Percentiles rank a stretch among this genome's conserved stretches.
Evolutionary conservation across 2,329 filamentous ascomycete species (phyloP).

Genomic region (Gliomastix tumulicola): DNA sequence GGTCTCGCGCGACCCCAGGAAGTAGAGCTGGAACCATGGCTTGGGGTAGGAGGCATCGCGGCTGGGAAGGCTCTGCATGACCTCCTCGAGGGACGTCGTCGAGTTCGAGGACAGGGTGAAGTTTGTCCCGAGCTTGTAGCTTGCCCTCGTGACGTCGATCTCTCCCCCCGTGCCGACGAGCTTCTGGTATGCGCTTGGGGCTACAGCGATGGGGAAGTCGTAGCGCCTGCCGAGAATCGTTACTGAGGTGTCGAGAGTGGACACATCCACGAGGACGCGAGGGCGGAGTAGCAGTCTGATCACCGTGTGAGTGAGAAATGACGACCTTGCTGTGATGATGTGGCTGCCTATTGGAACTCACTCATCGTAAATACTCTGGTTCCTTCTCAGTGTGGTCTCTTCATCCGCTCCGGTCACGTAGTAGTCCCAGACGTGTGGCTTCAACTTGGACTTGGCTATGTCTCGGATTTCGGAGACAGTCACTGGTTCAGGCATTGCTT

Average conservation of each 20-base stretch:
- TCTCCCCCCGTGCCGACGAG: constrained; percentile 17
- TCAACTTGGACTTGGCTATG: constrained; percentile 7
- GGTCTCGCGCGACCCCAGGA: constrained; percentile 2
- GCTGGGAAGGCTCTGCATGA: constrained; percentile 8
- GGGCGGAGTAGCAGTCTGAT: constrained; percentile 15
- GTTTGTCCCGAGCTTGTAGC: constrained; percentile 11
- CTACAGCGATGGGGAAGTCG: constrained; percentile 18
- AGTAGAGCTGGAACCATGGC: constrained; percentile 12
- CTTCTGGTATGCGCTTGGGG: constrained; percentile 18
- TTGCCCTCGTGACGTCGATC: constrained; percentile 16
- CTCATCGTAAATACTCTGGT: constrained; percentile 8
- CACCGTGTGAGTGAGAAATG: too few relatives aligned
- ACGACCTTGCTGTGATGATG: too few relatives aligned
- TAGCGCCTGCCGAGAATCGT: constrained; percentile 33
- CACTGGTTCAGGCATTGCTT: too few relatives aligned
- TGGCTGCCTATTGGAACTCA: too few relatives aligned
- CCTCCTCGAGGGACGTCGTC: constrained; percentile 17
- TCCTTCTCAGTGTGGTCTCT: constrained; percentile 9
- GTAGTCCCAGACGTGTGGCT: constrained; percentile 11
- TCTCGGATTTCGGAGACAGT: constrained; percentile 9
- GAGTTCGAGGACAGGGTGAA: constrained; percentile 17
- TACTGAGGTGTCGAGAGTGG: constrained; percentile 32
- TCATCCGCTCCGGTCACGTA: constrained; percentile 14
- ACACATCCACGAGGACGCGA: constrained; percentile 32
- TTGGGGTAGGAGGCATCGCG: constrained; percentile 7